Evolutionary conservation across 257 asterid species (phyloP).

Genomic region (Lavandula angustifolia): DNA sequence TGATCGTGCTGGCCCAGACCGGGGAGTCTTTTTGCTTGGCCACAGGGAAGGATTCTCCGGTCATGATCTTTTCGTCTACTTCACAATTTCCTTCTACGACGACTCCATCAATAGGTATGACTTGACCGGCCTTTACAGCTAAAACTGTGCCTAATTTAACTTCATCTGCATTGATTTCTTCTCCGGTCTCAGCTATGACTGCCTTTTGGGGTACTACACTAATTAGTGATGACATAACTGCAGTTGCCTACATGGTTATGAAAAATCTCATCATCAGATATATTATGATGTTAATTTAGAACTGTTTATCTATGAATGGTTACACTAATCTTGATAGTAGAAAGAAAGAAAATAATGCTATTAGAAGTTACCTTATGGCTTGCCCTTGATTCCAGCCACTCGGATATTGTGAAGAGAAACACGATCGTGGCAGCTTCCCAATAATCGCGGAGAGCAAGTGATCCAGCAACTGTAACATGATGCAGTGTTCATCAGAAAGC

Average conservation of each 20-base stretch:
- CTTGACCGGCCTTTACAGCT: constrained; percentile 76
- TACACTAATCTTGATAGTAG: too few relatives aligned
- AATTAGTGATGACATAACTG: constrained; percentile 71
- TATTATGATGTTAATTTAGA: too few relatives aligned
- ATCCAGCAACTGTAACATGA: constrained; percentile 65
- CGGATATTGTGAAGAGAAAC: constrained; percentile 72
- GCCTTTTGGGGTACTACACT: constrained; percentile 81
- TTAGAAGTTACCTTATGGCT: constrained; percentile 63
- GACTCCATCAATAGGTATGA: constrained; percentile 77
- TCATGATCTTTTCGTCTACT: constrained; percentile 73
- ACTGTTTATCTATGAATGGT: too few relatives aligned
- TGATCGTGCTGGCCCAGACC: constrained; percentile 88
- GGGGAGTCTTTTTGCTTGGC: constrained; percentile 62
- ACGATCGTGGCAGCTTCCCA: constrained; percentile 95
- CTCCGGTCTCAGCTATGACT: constrained; percentile 70
- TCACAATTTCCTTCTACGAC: constrained; percentile 80
- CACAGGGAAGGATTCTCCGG: constrained; percentile 92
- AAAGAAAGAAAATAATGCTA: too few relatives aligned
- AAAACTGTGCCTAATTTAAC: constrained; percentile 61
- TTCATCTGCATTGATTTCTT: constrained; percentile 64
- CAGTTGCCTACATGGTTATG: constrained; percentile 42
- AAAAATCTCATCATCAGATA: neutral
- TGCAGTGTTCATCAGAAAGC: neutral
- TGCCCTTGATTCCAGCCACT: constrained; percentile 88
- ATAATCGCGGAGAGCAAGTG: constrained; percentile 67